Evolutionary conservation across 768 basidiomycete genomes (phyloP), one percentile per base, ranked within the genome.

Genomic region (Podaxis mareebaensis): DNA sequence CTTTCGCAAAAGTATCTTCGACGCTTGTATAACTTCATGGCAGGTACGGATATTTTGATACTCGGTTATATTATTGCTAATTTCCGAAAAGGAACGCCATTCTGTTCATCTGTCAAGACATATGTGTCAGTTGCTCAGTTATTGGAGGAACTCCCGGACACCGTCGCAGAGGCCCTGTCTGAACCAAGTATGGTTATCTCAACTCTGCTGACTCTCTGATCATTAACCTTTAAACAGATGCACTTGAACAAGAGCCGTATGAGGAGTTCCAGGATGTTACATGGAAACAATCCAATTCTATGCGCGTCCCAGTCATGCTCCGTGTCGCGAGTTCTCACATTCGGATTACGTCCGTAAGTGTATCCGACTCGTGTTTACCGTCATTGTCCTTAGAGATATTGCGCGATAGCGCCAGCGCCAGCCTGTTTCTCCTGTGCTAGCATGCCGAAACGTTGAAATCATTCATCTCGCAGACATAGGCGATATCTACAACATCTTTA

Each of bases 401-500:
- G 44, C 59, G 48, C 20, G 54, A 26, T 67, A 91, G 87, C 48
- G 46, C 81, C 85, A 66, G 91, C 89, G 70, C 85, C 92, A n/a
- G 82, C 85, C 67, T 79, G 85, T 7, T 49, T 90, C 88, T 3
- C 84, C 89, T 1, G 77, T 79, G 0, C 75, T 93, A 55, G 82
- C 86, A 10, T 91, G 91, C 75, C 86, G 87, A 75, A 86, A 91
- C 2, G 91, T 89, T 0, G 95, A 97, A 68, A 86, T 96, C 59
- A 87, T 96, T 59, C 83, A 86, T 5, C 75, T 95, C 26, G 76
- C 83, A 3, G 94, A 96, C 64, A 84, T 97, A 66, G 93, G 92
- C 75, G 95, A 97, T 67, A 85, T 93, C 1, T 91, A 93, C 74
- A 91, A 90, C 51, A 86, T 94, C 22, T 85, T 88, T 2, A 90